Percentiles rank a stretch among this genome's conserved stretches.
Evolutionary conservation across 2,329 filamentous ascomycete species (phyloP).

Genomic region (Xenosphaeropsis pyriputrescens): DNA sequence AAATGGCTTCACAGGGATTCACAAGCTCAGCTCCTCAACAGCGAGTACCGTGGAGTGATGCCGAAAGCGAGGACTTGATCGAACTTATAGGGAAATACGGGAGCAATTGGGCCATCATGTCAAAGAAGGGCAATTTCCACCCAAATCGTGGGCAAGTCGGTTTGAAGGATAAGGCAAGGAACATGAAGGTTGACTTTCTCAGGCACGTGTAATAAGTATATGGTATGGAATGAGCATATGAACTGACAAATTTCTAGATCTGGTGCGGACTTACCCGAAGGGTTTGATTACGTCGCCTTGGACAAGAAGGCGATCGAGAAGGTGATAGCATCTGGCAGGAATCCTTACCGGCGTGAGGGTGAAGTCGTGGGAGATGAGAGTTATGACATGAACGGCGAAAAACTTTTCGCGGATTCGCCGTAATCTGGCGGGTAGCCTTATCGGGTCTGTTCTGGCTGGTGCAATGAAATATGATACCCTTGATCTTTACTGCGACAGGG

Average conservation of each 20-base stretch:
- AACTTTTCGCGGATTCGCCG: no score
- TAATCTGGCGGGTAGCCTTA: no score
- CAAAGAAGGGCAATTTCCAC: constrained; percentile 18
- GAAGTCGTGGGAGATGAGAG: constrained; percentile 2
- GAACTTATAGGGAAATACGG: constrained; percentile 30
- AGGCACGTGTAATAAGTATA: constrained; percentile 20
- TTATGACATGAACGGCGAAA: no score
- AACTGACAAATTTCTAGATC: constrained; percentile 11
- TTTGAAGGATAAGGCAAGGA: constrained; percentile 37
- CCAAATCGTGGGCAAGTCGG: constrained; percentile 28
- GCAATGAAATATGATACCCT: no score
- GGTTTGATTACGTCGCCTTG: constrained; percentile 26
- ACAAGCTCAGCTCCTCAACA: constrained; percentile 2
- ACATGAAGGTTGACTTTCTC: constrained; percentile 29
- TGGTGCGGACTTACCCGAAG: constrained; percentile 20
- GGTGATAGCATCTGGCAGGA: constrained; percentile 14
- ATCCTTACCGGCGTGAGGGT: constrained; percentile 4
- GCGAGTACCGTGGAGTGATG: constrained; percentile 19
- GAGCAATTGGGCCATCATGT: constrained; percentile 30
- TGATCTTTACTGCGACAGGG: no score
- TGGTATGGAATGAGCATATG: constrained; percentile 6
- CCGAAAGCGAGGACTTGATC: constrained; percentile 28
- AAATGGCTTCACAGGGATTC: no score
- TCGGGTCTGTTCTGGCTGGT: no score
- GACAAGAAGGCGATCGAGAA: constrained; percentile 22